A percentile compares a stretch with the other conserved stretches of the same genome.
Evolutionary conservation across 345 rosid species (phyloP).

Genomic region (thale cress (Arabidopsis thaliana)): DNA sequence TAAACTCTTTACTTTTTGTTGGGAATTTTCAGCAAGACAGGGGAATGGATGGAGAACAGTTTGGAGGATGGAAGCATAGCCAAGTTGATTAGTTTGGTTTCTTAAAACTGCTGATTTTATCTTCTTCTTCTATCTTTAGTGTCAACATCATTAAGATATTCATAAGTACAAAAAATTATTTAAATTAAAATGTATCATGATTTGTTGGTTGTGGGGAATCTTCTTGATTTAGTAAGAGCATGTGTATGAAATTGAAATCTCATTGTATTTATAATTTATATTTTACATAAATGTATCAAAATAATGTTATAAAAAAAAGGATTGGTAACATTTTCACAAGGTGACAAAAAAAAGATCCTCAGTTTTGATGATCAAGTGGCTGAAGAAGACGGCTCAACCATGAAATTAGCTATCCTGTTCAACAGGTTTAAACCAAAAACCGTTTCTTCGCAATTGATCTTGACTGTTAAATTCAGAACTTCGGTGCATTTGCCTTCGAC

Average conservation of each 20-base stretch:
- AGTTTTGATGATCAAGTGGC: constrained; percentile 12
- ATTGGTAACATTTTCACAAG: constrained; percentile 16
- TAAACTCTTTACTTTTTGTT: not conserved
- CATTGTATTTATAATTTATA: constrained; percentile 13
- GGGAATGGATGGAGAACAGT: constrained; percentile 46
- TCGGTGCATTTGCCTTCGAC: constrained; percentile 88
- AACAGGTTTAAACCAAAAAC: constrained; percentile 87
- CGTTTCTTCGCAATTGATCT: constrained; percentile 93
- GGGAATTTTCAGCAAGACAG: constrained; percentile 46
- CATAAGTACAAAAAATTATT: not conserved
- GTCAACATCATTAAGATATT: constrained; percentile 30
- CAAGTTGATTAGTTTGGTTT: constrained; percentile 24
- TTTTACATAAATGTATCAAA: constrained; percentile 15
- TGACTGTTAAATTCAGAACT: constrained; percentile 59
- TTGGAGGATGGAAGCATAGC: constrained; percentile 89
- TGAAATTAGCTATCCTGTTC: constrained; percentile 76
- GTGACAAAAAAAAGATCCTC: not conserved
- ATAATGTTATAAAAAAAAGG: not conserved
- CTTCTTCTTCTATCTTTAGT: constrained; percentile 22
- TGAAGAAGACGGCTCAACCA: constrained; percentile 53
- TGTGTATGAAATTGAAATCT: constrained; percentile 10
- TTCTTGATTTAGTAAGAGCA: constrained; percentile 4
- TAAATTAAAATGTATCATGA: constrained; percentile 1
- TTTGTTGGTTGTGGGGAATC: not conserved
- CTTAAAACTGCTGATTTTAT: not conserved